A percentile compares a stretch with the other conserved stretches of the same genome.
These are phyloP conservation scores for Cryphonectria japonica DNA, from an alignment of 2,329 filamentous ascomycete genomes.

Conservation along the genomic window DNA sequence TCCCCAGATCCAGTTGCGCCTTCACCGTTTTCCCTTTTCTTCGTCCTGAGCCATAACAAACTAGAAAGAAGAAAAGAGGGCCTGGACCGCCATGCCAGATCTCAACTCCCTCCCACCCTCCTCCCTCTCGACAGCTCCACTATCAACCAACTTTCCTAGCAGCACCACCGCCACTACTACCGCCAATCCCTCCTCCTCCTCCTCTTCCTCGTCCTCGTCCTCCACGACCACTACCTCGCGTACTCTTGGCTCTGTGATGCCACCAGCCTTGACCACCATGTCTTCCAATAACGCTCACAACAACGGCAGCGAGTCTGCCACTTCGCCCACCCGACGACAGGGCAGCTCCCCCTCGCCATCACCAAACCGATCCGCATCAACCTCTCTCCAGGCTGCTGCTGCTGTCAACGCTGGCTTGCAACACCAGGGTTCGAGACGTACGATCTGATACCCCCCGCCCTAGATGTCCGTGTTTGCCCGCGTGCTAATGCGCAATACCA, in stretches of 20 bases:
- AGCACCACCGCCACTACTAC: not conserved
- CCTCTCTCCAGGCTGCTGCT: constrained; percentile 75
- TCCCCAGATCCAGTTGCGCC: not conserved
- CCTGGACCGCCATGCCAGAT: constrained; percentile 46
- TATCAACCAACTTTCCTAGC: not conserved
- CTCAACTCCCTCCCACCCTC: constrained; percentile 60
- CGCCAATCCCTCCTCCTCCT: constrained; percentile 36
- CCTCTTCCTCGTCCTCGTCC: constrained; percentile 34
- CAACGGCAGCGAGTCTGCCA: constrained; percentile 33
- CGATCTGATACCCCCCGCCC: constrained; percentile 33
- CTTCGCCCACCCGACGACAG: constrained; percentile 32
- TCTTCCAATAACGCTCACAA: constrained; percentile 36
- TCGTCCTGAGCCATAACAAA: not conserved
- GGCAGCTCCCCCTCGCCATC: constrained; percentile 61
- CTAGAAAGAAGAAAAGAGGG: constrained; percentile 1
- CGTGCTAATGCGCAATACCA: not conserved
- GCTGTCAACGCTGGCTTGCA: constrained; percentile 78
- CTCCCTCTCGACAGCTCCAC: constrained; percentile 9
- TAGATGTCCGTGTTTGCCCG: constrained; percentile 29
- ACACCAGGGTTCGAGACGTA: constrained; percentile 64
- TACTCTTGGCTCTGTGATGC: constrained; percentile 39
- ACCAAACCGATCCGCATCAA: constrained; percentile 63
- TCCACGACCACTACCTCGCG: constrained; percentile 35
- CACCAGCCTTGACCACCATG: constrained; percentile 44
- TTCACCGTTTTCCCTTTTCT: not conserved